phyloP scores from a whole-genome alignment of 2,329 filamentous ascomycete species.

The Thielaviopsis euricoi region DNA sequence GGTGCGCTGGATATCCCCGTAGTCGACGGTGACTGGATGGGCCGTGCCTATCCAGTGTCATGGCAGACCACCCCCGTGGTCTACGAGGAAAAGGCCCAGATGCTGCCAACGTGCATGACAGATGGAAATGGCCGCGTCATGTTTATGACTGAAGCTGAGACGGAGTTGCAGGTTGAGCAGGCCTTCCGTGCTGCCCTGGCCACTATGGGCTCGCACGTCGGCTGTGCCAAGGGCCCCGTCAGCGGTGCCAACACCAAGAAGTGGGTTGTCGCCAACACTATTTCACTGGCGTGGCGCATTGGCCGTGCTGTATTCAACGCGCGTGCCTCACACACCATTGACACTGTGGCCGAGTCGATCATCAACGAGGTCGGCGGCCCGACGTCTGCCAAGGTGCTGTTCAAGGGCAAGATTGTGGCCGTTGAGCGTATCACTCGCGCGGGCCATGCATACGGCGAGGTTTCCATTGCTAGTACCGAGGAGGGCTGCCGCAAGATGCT shows the following conservation, averaged over 20 bases:
- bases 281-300: conserved; percentile 40
- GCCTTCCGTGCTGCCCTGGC: conserved; percentile 34
- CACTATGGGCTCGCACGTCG: conserved; percentile 38
- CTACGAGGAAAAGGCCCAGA: conserved; percentile 29
- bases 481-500: conserved; percentile 31
- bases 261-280: conserved; percentile 35
- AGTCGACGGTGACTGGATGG: conserved; percentile 42
- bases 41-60: conserved; percentile 35
- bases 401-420: conserved; percentile 45
- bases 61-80: conserved; percentile 39
- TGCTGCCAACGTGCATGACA: conserved; percentile 30
- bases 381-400: conserved; percentile 37
- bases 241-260: conserved; percentile 31
- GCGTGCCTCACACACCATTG: conserved; percentile 23
- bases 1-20: conserved; percentile 33
- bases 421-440: conserved; percentile 39
- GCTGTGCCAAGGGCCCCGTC: conserved; percentile 31
- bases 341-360: conserved; percentile 39
- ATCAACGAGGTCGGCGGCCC: conserved; percentile 39
- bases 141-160: conserved; percentile 30
- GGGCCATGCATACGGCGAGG: conserved; percentile 43
- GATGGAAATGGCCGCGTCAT: conserved; percentile 36
- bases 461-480: conserved; percentile 24
- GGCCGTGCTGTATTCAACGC: conserved; percentile 26
- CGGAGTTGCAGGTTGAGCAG: conserved; percentile 30